Evolutionary conservation across 2,329 filamentous ascomycete genomes (phyloP), one percentile per base, ranked within the genome.

Genomic region (Sarocladium oryzae): DNA sequence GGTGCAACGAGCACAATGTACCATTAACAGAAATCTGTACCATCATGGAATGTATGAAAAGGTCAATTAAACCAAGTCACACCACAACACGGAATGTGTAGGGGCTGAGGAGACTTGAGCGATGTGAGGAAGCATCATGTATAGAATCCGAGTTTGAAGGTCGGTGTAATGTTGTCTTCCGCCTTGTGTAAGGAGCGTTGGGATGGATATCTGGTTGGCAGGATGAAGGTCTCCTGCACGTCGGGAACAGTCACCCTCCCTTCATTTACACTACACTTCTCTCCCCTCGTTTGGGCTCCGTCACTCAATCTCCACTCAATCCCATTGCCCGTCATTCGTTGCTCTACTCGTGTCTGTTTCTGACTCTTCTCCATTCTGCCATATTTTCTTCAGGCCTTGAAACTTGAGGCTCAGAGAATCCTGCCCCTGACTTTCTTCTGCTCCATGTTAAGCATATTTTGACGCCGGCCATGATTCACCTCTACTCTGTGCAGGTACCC

Each of bases 11-110:
- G 36, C 55, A 58, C 55, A 53, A 56, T 67, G 63, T 66, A 69
- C 58, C 60, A 68, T 66, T 66, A 68, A 54, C 56, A 67, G 66
- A 41, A 43, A 43, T 28, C 40, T 43, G 54, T 53, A 56, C 18
- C 24, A 49, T 36, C 45, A 52, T 36, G 43, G 26, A 23, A 48
- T 48, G 46, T 49, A 49, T n/a, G 8, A 49, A 37, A 45, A 40
- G 30, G 28, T 32, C 18, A 40, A 20, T 16, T 6, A 32, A 32
- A 15, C 23, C 7, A 30, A 45, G 15, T 8, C 16, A 23, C 4
- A 43, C 18, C 11, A 45, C 26, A 28, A n/a, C 11, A 45, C 41
- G 21, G 18, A 15, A 28, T 21, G 20, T n/a, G 21, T 11, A 9
- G 26, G 41, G 41, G 9, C n/a, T 10, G 38, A 26, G 38, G 10